phyloP scores from a whole-genome alignment of 176 grass and related monocot species.

The Oryza rufipogon region DNA sequence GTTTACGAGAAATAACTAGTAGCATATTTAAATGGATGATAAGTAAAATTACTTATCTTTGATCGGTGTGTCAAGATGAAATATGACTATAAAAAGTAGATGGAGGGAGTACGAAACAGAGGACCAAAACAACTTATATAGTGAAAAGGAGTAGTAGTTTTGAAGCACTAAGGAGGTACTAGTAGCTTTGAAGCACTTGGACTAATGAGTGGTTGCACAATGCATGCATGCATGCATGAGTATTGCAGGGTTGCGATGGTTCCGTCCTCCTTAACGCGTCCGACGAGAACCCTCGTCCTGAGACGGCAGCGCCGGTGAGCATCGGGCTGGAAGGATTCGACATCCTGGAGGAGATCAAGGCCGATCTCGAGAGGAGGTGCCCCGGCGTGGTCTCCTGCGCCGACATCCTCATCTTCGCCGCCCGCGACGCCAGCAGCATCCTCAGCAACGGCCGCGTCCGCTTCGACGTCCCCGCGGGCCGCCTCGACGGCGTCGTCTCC shows the following conservation, averaged over 20 bases:
- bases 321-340: conserved; percentile 53
- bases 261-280: conserved; percentile 55
- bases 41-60: too few species aligned
- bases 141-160: too few species aligned
- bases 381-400: conserved; percentile 72
- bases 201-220: too few species aligned
- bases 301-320: conserved; percentile 50
- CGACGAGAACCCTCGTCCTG: conserved; percentile 36
- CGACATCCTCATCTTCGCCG: conserved; percentile 67
- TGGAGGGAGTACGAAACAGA: too few species aligned
- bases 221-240: background rate
- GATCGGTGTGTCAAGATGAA: too few species aligned
- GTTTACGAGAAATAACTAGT: too few species aligned
- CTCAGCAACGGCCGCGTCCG: conserved; percentile 44
- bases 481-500: conserved; percentile 60
- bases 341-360: conserved; percentile 63
- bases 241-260: conserved; percentile 59
- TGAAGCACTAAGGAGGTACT: too few species aligned
- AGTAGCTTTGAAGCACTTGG: too few species aligned
- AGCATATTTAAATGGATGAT: too few species aligned
- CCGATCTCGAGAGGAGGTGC: conserved; percentile 60
- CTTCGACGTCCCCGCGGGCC: conserved; percentile 61
- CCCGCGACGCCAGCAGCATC: conserved; percentile 46
- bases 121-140: too few species aligned
- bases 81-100: too few species aligned